A percentile compares a stretch with the other conserved stretches of the same genome.
Conservation (phyloP, 345 rosid species). For the Angophora floribunda region DNA sequence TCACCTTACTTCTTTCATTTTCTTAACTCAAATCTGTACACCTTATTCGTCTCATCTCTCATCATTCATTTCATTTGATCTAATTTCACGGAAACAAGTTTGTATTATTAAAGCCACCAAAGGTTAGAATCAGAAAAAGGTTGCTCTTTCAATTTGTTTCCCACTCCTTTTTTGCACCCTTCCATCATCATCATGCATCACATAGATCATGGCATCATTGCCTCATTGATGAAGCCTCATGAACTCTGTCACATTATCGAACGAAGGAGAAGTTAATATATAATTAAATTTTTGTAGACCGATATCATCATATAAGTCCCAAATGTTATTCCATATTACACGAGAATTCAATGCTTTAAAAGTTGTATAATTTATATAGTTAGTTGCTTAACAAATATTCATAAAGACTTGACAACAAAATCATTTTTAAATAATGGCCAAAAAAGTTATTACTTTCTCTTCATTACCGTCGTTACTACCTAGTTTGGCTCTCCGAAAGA, state of each 20-base stretch:
- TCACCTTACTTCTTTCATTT: background rate
- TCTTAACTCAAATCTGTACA: background rate
- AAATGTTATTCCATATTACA: background rate
- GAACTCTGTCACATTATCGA: background rate
- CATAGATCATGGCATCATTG: background rate
- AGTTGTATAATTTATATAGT: background rate
- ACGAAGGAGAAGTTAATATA: background rate
- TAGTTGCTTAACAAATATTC: background rate
- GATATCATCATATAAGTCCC: background rate
- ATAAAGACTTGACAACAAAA: background rate
- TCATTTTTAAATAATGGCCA: background rate
- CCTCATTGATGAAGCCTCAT: background rate
- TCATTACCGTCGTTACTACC: background rate
- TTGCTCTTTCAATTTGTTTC: background rate
- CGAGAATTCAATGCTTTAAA: rapidly evolving
- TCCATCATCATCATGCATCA: background rate
- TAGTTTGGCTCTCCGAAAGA: background rate
- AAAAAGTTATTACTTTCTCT: background rate
- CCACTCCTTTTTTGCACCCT: background rate
- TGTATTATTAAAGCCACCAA: background rate
- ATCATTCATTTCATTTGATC: background rate
- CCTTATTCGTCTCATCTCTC: background rate
- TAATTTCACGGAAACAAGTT: background rate
- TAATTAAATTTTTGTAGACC: background rate
- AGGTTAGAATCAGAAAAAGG: background rate